Evolutionary conservation across 2,329 filamentous ascomycete genomes (phyloP).

Genomic region (Beauveria bassiana): DNA sequence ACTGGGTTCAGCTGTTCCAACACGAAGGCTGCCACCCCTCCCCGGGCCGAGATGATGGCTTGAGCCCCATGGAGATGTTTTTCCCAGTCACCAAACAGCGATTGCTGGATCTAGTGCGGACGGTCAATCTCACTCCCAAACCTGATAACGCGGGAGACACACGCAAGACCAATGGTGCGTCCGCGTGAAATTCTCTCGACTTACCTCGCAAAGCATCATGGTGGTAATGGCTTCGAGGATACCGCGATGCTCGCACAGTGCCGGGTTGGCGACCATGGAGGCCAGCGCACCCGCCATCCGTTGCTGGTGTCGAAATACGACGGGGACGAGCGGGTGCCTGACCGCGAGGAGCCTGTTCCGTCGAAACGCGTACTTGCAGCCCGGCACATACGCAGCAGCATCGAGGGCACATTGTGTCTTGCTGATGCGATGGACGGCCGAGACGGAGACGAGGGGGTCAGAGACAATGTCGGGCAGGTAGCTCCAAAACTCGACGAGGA

Average conservation of each 20-base stretch:
- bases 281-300: slow-evolving; percentile 6
- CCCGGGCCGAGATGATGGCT: slow-evolving; percentile 11
- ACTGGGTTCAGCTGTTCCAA: neutral
- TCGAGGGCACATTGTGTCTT: slow-evolving; percentile 2
- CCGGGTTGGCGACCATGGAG: slow-evolving; percentile 3
- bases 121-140: neutral
- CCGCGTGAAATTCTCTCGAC: no score
- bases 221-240: slow-evolving; percentile 5
- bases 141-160: no score
- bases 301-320: slow-evolving; percentile 11
- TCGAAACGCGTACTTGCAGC: neutral
- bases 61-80: slow-evolving; percentile 12
- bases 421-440: slow-evolving; percentile 11
- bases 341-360: slow-evolving; percentile 4
- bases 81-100: slow-evolving; percentile 13
- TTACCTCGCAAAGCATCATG: slow-evolving; percentile 10
- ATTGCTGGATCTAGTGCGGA: slow-evolving; percentile 12
- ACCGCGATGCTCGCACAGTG: neutral
- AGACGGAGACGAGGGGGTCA: slow-evolving; percentile 8
- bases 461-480: slow-evolving; percentile 12
- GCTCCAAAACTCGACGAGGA: slow-evolving; percentile 6
- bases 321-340: slow-evolving; percentile 5
- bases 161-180: no score
- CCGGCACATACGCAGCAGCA: neutral
- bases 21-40: neutral